A percentile compares a stretch with the other conserved stretches of the same genome.
phyloP scores from a whole-genome alignment of 2,329 filamentous ascomycete genomes.

The Ophiognomonia clavigignenti-juglandacearum region DNA sequence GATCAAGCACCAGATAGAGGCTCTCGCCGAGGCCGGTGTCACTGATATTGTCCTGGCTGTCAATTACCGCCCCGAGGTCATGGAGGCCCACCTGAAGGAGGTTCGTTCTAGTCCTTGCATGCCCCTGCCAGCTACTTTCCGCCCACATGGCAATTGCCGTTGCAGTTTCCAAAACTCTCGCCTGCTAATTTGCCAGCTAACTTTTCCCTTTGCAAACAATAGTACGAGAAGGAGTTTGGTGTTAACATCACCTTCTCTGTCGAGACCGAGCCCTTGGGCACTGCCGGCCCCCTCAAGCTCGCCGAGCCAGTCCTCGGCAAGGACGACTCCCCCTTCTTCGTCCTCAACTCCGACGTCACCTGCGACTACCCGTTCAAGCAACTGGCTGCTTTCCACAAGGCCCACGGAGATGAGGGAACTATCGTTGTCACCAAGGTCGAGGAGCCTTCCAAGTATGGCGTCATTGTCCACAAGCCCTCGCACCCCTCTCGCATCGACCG shows the following conservation, averaged over 20 bases:
- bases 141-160: not conserved
- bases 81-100: conserved; percentile 90
- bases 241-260: conserved; percentile 97
- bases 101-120: conserved; percentile 41
- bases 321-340: conserved; percentile 93
- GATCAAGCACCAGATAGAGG: conserved; percentile 98
- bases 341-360: conserved; percentile 96
- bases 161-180: not conserved
- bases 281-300: conserved; percentile 90
- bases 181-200: not conserved
- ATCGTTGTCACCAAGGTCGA: conserved; percentile 99
- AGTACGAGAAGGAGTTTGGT: conserved; percentile 89
- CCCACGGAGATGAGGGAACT: conserved; percentile 90
- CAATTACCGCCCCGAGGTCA: conserved; percentile 97
- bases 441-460: conserved; percentile 98
- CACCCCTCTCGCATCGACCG: conserved; percentile 91
- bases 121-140: not conserved
- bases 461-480: conserved; percentile 93
- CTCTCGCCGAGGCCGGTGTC: conserved; percentile 86
- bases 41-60: conserved; percentile 97
- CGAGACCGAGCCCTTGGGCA: conserved; percentile 91
- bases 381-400: conserved; percentile 85
- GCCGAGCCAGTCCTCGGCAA: conserved; percentile 89
- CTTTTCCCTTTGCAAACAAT: not conserved
- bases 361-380: conserved; percentile 96